These are phyloP conservation scores for Anthoceros angustus DNA, from an alignment of 225 moss, liverwort and hornwort species.

Conservation along the genomic window DNA sequence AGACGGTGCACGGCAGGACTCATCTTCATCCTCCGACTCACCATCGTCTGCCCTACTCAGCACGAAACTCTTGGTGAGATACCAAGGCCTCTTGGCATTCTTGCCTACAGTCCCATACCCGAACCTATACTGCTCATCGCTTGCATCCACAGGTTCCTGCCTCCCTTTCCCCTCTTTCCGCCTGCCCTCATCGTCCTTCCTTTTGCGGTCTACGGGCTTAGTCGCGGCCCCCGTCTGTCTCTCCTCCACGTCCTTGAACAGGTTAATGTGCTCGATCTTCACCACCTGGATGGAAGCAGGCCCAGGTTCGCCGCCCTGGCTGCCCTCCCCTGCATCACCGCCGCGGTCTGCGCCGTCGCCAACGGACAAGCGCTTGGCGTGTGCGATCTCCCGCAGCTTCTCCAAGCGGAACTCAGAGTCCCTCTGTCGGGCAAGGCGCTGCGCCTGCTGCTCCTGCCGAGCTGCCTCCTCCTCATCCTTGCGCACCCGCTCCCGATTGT, in stretches of 20 bases:
- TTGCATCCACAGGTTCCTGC: constrained; percentile 50
- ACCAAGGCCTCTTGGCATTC: constrained; percentile 68
- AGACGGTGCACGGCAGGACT: constrained; percentile 11
- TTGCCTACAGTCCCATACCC: constrained; percentile 62
- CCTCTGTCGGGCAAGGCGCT: constrained; percentile 51
- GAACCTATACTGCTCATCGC: constrained; percentile 40
- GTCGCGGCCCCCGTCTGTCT: constrained; percentile 14
- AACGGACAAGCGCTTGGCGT: constrained; percentile 29
- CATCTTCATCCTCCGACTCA: constrained; percentile 8
- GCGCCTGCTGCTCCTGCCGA: constrained; percentile 47
- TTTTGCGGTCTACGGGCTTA: constrained; percentile 33
- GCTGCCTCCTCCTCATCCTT: constrained; percentile 89
- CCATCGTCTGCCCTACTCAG: constrained; percentile 24
- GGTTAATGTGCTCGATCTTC: constrained; percentile 45
- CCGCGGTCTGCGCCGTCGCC: constrained; percentile 13
- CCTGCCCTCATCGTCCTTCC: constrained; percentile 18
- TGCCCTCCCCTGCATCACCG: constrained; percentile 13
- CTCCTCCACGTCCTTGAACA: constrained; percentile 34
- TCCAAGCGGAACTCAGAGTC: constrained; percentile 76
- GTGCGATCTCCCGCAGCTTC: constrained; percentile 48
- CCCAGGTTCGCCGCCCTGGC: constrained; percentile 15
- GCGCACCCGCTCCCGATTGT: constrained; percentile 76
- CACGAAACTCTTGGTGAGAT: constrained; percentile 57
- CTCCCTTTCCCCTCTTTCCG: constrained; percentile 56
- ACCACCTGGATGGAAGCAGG: constrained; percentile 7